Evolutionary conservation across 2,329 filamentous ascomycete genomes (phyloP).

Genomic region (Chaetomium sp.): DNA sequence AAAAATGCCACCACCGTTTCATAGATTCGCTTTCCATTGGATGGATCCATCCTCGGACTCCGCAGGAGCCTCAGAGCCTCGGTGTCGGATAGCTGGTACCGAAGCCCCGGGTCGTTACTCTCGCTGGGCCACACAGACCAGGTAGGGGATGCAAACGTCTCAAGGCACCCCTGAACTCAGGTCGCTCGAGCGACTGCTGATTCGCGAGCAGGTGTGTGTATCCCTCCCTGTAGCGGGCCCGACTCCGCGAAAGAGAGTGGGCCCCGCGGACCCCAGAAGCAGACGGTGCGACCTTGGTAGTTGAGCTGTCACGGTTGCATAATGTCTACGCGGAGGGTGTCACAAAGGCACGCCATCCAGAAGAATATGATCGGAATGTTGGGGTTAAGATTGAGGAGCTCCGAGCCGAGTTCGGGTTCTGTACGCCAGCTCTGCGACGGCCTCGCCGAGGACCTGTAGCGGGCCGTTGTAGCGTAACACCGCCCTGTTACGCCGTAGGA

Average conservation of each 20-base stretch:
- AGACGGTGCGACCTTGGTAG: not conserved
- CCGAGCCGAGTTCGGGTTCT: not conserved
- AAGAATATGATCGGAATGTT: not conserved
- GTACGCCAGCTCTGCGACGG: not conserved
- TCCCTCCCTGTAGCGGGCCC: not conserved
- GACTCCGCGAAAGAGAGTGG: not conserved
- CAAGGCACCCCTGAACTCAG: not conserved
- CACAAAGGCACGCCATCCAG: not conserved
- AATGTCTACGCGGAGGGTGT: not conserved
- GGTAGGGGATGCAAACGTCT: not conserved
- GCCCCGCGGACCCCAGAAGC: not conserved
- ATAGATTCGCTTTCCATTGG: not conserved
- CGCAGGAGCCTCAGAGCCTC: not conserved
- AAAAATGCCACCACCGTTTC: not conserved
- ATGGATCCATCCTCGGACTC: not conserved
- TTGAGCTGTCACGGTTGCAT: slow-evolving; percentile 1
- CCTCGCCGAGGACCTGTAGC: not conserved
- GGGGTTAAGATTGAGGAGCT: not conserved
- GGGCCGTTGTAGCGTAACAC: not conserved
- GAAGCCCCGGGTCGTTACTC: not conserved
- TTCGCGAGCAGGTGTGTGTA: not conserved
- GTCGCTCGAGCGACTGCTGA: not conserved
- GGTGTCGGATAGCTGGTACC: not conserved
- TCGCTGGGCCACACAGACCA: not conserved
- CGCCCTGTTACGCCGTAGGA: not conserved